Conservation (phyloP, 75 land plant genomes). For the Pinus albicaulis region DNA sequence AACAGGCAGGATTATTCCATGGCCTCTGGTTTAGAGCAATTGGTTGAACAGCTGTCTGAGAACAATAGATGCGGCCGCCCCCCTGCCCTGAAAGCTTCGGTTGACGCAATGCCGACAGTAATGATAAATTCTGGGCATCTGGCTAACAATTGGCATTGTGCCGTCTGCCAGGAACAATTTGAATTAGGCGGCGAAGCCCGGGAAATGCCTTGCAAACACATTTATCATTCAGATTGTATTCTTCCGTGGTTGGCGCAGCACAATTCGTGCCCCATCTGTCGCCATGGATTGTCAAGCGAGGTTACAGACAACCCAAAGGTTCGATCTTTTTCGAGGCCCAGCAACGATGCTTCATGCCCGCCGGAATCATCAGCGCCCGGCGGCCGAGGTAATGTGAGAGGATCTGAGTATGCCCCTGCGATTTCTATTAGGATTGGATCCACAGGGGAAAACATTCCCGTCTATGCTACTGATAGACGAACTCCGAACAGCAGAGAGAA, state of each 20-base stretch:
- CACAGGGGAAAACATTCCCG: too few species aligned
- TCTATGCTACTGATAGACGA: too few species aligned
- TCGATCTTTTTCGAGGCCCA: too few species aligned
- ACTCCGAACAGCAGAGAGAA: too few species aligned
- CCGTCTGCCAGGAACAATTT: conserved; percentile 62
- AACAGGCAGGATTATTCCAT: conserved; percentile 33
- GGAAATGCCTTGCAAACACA: conserved; percentile 68
- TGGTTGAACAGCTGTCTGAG: conserved; percentile 44
- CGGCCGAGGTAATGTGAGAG: too few species aligned
- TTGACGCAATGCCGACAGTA: conserved; percentile 79
- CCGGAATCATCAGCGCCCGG: too few species aligned
- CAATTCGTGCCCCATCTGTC: conserved; percentile 64
- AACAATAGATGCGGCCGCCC: conserved; percentile 59
- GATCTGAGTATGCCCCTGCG: too few species aligned
- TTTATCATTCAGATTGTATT: conserved; percentile 51
- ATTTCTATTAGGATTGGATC: too few species aligned
- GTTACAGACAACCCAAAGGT: too few species aligned
- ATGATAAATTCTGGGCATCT: conserved; percentile 37
- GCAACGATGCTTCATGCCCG: too few species aligned
- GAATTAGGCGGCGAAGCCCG: conserved; percentile 44
- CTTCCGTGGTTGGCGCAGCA: conserved; percentile 55
- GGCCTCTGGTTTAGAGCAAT: conserved; percentile 37
- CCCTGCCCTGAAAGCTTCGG: conserved; percentile 62
- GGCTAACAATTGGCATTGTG: conserved; percentile 37
- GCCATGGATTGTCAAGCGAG: conserved; percentile 32